phyloP scores from a whole-genome alignment of 140 eudicot genomes.

The Flaveria floridana region DNA sequence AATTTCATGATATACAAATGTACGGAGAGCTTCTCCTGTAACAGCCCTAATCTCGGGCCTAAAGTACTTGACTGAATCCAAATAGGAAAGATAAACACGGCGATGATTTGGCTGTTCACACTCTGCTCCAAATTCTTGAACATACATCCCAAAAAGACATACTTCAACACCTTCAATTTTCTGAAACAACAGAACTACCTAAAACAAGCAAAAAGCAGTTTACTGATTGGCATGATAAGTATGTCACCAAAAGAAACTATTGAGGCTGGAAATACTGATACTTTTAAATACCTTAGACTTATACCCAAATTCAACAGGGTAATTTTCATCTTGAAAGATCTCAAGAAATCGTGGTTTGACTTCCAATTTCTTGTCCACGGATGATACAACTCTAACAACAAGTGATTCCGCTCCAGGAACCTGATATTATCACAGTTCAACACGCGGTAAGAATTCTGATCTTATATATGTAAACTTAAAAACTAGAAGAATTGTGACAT shows the following conservation, averaged over 20 bases:
- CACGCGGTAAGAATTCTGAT: slow-evolving; percentile 16
- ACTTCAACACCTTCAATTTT: slow-evolving; percentile 99
- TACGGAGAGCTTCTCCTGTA: slow-evolving; percentile 97
- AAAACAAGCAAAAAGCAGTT: slow-evolving; percentile 30
- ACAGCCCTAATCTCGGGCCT: slow-evolving; percentile 89
- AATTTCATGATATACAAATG: slow-evolving; percentile 98
- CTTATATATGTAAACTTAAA: slow-evolving; percentile 3
- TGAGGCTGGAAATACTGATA: not conserved
- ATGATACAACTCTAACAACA: slow-evolving; percentile 96
- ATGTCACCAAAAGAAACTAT: not conserved
- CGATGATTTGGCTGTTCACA: slow-evolving; percentile 92
- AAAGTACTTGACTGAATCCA: slow-evolving; percentile 97
- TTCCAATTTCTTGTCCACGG: slow-evolving; percentile 97
- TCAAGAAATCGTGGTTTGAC: slow-evolving; percentile 90
- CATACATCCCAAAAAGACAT: slow-evolving; percentile 98
- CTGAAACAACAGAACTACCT: slow-evolving; percentile 92
- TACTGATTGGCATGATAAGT: not conserved
- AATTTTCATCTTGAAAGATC: slow-evolving; percentile 82
- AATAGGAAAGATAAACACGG: slow-evolving; percentile 91
- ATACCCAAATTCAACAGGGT: slow-evolving; percentile 77
- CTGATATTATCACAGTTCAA: slow-evolving; percentile 35
- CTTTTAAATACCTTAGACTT: slow-evolving; percentile 76
- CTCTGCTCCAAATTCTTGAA: slow-evolving; percentile 96
- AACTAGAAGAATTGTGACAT: slow-evolving; percentile 5
- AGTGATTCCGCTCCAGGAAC: slow-evolving; percentile 95